Conservation (phyloP, 1,284 basidiomycete species). For the Neonothopanus nambi region DNA sequence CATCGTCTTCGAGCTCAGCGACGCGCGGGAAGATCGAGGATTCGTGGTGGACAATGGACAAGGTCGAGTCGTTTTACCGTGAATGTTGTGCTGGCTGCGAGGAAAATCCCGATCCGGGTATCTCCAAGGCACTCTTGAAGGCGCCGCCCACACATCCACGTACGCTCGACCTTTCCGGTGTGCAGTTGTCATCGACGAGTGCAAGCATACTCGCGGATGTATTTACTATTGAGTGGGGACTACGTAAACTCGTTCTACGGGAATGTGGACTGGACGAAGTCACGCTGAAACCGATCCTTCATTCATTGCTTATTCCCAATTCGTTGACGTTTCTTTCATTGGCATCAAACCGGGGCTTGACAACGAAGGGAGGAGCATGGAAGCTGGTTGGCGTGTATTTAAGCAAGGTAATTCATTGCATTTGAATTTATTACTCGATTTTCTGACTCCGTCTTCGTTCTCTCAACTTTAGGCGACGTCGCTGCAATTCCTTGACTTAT, state of each 20-base stretch:
- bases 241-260: slow-evolving; percentile 79
- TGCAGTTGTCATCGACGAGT: slow-evolving; percentile 68
- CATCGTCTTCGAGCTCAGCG: slow-evolving; percentile 6
- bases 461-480: slow-evolving; percentile 12
- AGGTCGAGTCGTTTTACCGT: slow-evolving; percentile 77
- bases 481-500: slow-evolving; percentile 82
- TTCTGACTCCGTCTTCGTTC: not conserved
- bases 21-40: slow-evolving; percentile 35
- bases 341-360: slow-evolving; percentile 70
- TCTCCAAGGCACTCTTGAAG: slow-evolving; percentile 76
- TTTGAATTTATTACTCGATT: not conserved
- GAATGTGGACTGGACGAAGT: slow-evolving; percentile 82
- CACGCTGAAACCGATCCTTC: slow-evolving; percentile 86
- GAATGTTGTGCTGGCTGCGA: slow-evolving; percentile 81
- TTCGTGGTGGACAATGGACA: slow-evolving; percentile 81
- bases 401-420: slow-evolving; percentile 51
- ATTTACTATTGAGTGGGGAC: slow-evolving; percentile 86
- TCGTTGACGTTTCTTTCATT: slow-evolving; percentile 84
- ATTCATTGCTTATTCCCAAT: slow-evolving; percentile 85
- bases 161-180: slow-evolving; percentile 75
- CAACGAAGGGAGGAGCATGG: not conserved
- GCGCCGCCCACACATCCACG: slow-evolving; percentile 59
- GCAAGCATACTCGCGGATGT: slow-evolving; percentile 87
- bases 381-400: slow-evolving; percentile 79
- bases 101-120: slow-evolving; percentile 63